These are phyloP conservation scores for Leishmania guyanensis DNA, from an alignment of 208 protist species.

Conservation along the genomic window DNA sequence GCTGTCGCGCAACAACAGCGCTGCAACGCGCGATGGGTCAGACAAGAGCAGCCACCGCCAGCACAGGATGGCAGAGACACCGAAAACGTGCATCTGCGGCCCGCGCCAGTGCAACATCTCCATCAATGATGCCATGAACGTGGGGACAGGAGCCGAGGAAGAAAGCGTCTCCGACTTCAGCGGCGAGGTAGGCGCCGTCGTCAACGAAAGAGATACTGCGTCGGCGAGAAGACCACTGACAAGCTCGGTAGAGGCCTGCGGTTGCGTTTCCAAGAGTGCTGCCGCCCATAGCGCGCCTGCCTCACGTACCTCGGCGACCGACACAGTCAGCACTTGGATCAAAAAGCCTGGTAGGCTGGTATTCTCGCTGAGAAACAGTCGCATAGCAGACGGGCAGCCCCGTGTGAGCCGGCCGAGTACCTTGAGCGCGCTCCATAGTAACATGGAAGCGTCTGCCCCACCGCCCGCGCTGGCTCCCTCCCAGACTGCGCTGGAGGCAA, in stretches of 20 bases:
- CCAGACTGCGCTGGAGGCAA: conserved; percentile 7
- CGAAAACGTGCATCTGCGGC: conserved; percentile 30
- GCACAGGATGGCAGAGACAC: conserved; percentile 40
- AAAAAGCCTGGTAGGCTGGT: conserved; percentile 21
- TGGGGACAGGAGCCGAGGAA: not conserved
- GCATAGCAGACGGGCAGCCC: conserved; percentile 28
- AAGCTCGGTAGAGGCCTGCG: conserved; percentile 23
- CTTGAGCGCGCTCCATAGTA: conserved; percentile 33
- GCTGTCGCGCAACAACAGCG: conserved; percentile 3
- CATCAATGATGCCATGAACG: conserved; percentile 15
- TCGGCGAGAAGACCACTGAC: conserved; percentile 13
- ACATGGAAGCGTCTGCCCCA: conserved; percentile 25
- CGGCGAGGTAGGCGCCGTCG: not conserved
- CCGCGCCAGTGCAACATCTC: conserved; percentile 35
- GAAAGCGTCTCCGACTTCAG: not conserved
- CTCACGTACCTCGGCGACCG: conserved; percentile 54
- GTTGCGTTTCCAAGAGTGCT: conserved; percentile 32
- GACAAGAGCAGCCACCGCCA: conserved; percentile 65
- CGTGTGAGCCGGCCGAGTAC: conserved; percentile 32
- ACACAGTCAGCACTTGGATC: conserved; percentile 31
- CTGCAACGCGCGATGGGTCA: conserved; percentile 22
- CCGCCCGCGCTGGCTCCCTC: not conserved
- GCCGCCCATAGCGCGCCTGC: conserved; percentile 32
- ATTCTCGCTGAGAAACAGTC: conserved; percentile 25
- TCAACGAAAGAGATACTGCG: not conserved